Evolutionary conservation across 352 stramenopile species (phyloP), one percentile per base, ranked within the genome.

Genomic region (Phytopythium ostracodes): DNA sequence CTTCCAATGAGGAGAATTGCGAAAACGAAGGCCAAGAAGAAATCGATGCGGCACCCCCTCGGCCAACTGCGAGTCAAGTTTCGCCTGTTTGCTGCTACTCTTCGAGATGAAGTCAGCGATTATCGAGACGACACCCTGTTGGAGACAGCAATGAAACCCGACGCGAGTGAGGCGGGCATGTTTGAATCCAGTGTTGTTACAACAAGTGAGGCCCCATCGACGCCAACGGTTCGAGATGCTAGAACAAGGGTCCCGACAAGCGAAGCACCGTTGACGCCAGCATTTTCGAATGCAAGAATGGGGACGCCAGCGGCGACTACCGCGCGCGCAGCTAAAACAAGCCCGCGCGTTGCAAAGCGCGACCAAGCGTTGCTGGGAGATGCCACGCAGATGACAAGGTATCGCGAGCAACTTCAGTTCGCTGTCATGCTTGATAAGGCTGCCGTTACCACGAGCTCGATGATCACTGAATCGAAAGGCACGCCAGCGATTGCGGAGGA

Each of bases 51-150:
- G 22, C 44, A 51, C 22, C 44, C 44, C 9, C n/a, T 51, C 2
- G 56, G 54, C 14, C 49, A 60, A 15, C 40, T 81, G 42, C 65
- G 66, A 14, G 59, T 81, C 29, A 65, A 38, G 15, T 75, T 76
- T 47, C 59, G 56, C 20, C 56, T 70, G 40, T 66, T 38, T 40
- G 44, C 44, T 31, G 44, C 44, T 51, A 11, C 22, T 29, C 22
- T 27, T 18, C 44, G 44, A 3, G n/a, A 51, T 7, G n/a, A 31
- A 51, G 44, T 6, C 8, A 11, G 10, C 18, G 42, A 5, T 27
- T 0, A 51, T 47, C 44, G 7, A 51, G 9, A 4, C 44, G n/a
- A 31, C 22, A 7, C n/a, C 9, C 17, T 22, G 10, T 29, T 29
- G 44, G 12, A 8, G n/a, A 29, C 17, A 17, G 8, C 18, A 10